A percentile compares a stretch with the other conserved stretches of the same genome.
Evolutionary conservation across 768 basidiomycete genomes (phyloP).

Genomic region (Cystobasidiopsis lactophilus): DNA sequence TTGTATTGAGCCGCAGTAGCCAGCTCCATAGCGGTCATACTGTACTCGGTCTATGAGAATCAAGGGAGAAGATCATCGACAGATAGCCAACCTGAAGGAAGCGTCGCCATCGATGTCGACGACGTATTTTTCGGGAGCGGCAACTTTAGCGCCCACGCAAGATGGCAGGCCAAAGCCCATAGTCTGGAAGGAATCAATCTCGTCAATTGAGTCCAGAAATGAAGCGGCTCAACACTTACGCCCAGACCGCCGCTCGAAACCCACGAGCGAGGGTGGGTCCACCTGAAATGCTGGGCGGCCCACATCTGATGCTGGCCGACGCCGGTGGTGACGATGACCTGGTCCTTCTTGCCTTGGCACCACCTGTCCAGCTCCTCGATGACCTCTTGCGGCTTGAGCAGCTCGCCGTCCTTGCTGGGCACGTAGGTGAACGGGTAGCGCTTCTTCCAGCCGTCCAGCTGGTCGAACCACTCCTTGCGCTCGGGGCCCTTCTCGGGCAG

Average conservation of each 20-base stretch:
- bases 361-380: slow-evolving; percentile 81
- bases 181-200: slow-evolving; percentile 34
- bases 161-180: slow-evolving; percentile 96
- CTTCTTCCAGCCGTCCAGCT: slow-evolving; percentile 65
- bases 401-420: slow-evolving; percentile 38
- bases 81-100: slow-evolving; percentile 33
- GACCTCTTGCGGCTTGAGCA: slow-evolving; percentile 90
- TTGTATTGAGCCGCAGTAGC: slow-evolving; percentile 72
- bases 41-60: slow-evolving; percentile 53
- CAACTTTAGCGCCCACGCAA: slow-evolving; percentile 92
- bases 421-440: slow-evolving; percentile 74
- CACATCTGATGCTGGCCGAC: slow-evolving; percentile 99
- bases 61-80: neutral
- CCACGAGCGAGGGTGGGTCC: slow-evolving; percentile 72
- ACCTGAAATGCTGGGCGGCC: slow-evolving; percentile 85
- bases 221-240: slow-evolving; percentile 32
- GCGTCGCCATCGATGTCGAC: slow-evolving; percentile 96
- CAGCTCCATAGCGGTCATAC: slow-evolving; percentile 99
- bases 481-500: slow-evolving; percentile 26
- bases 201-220: neutral
- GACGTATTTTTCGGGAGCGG: slow-evolving; percentile 75
- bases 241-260: slow-evolving; percentile 72
- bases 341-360: slow-evolving; percentile 60
- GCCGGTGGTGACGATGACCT: slow-evolving; percentile 73
- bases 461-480: slow-evolving; percentile 56